Evolutionary conservation across 805 yeast genomes (phyloP).

Genomic region (Gaillardinia entomophila): DNA sequence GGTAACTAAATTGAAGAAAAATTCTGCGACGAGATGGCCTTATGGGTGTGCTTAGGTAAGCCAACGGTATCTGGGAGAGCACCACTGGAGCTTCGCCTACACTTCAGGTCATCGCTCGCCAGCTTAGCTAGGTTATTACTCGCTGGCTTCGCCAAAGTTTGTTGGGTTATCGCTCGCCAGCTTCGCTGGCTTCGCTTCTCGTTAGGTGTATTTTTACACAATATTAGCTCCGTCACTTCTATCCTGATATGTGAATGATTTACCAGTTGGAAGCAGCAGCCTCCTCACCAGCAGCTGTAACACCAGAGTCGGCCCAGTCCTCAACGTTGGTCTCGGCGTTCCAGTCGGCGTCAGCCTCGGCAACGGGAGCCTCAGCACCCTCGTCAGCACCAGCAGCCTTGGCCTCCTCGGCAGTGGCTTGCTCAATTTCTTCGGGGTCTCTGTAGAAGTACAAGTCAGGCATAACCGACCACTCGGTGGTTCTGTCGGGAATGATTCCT

Average conservation of each 20-base stretch:
- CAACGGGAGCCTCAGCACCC: slow-evolving; percentile 56
- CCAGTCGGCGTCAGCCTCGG: slow-evolving; percentile 54
- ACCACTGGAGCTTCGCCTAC: too few relatives aligned
- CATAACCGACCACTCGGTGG: slow-evolving; percentile 98
- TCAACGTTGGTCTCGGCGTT: slow-evolving; percentile 53
- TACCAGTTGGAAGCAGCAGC: slow-evolving; percentile 58
- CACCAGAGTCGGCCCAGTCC: slow-evolving; percentile 61
- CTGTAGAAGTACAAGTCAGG: slow-evolving; percentile 99
- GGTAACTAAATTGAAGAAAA: slow-evolving; percentile 22
- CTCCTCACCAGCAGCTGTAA: slow-evolving; percentile 63
- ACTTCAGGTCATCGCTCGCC: too few relatives aligned
- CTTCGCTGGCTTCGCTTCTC: too few relatives aligned
- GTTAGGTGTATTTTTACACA: slow-evolving; percentile 8
- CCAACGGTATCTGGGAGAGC: too few relatives aligned
- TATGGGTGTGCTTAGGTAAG: too few relatives aligned
- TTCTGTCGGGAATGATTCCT: slow-evolving; percentile 95
- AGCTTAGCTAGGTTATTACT: too few relatives aligned
- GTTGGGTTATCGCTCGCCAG: background rate
- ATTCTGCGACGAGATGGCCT: too few relatives aligned
- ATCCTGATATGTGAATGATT: slow-evolving; percentile 7
- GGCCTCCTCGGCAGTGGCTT: slow-evolving; percentile 54
- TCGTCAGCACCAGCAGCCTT: slow-evolving; percentile 47
- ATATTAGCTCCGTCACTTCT: slow-evolving; percentile 1
- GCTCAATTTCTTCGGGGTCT: slow-evolving; percentile 99
- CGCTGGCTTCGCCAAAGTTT: slow-evolving; percentile 6